Evolutionary conservation across 257 asterid genomes (phyloP).

Genomic region (Penstemon barbatus): DNA sequence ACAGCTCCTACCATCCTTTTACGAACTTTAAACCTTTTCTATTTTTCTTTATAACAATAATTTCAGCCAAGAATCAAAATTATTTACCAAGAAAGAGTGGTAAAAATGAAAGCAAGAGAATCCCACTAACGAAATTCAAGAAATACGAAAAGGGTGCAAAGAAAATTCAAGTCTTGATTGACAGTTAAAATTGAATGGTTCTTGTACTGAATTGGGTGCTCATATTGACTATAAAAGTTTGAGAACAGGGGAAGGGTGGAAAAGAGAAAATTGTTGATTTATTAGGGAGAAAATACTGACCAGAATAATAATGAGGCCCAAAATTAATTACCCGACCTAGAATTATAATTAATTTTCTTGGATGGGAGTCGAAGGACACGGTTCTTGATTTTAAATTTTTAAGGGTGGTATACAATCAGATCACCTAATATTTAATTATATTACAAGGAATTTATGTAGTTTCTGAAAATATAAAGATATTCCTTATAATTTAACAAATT

Average conservation of each 20-base stretch:
- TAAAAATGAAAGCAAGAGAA: constrained; percentile 17
- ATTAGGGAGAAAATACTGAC: constrained; percentile 32
- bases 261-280: constrained; percentile 5
- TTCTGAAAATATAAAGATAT: too few species aligned
- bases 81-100: neutral
- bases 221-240: constrained; percentile 9
- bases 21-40: neutral
- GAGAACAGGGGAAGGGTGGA: constrained; percentile 18
- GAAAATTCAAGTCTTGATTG: constrained; percentile 33
- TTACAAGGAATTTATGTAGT: too few species aligned
- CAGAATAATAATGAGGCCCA: constrained; percentile 54
- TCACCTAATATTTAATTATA: too few species aligned
- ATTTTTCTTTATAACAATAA: neutral
- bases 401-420: too few species aligned
- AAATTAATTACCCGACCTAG: constrained; percentile 38
- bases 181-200: neutral
- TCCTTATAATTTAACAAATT: too few species aligned
- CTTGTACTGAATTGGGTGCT: constrained; percentile 28
- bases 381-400: constrained; percentile 4
- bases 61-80: neutral
- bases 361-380: neutral
- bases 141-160: constrained; percentile 32
- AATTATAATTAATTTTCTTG: neutral
- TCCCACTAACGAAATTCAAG: constrained; percentile 25
- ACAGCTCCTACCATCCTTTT: constrained; percentile 54